Percentiles rank a stretch among this genome's conserved stretches.
phyloP scores from a whole-genome alignment of 1,284 basidiomycete genomes.

The Phellinidium pouzarii region DNA sequence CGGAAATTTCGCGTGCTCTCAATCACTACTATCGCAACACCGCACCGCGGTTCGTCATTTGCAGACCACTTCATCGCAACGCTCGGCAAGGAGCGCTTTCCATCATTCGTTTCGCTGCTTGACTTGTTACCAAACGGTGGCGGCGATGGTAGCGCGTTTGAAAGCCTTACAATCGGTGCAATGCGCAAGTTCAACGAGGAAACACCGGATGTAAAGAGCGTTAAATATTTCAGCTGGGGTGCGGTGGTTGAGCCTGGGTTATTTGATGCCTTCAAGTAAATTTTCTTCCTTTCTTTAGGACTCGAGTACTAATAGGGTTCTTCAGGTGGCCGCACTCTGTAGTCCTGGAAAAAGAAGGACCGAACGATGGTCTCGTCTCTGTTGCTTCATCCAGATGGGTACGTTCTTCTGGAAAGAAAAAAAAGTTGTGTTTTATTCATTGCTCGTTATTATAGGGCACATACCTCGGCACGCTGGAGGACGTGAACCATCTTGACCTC shows the following conservation, averaged over 20 bases:
- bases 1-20: conserved; percentile 47
- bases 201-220: conserved; percentile 69
- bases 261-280: conserved; percentile 80
- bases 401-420: conserved; percentile 20
- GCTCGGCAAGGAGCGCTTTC: conserved; percentile 60
- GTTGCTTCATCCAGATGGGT: conserved; percentile 81
- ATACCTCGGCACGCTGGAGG: conserved; percentile 79
- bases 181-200: conserved; percentile 87
- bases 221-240: conserved; percentile 92
- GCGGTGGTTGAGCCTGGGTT: conserved; percentile 83
- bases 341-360: conserved; percentile 82
- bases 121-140: conserved; percentile 81
- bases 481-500: conserved; percentile 90
- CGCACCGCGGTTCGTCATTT: conserved; percentile 49
- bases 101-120: conserved; percentile 59
- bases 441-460: conserved; percentile 45
- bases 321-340: conserved; percentile 73
- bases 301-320: neutral
- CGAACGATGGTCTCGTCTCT: conserved; percentile 88
- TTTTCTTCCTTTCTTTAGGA: conserved; percentile 11
- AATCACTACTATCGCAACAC: conserved; percentile 50
- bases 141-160: conserved; percentile 88
- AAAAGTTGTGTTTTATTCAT: neutral
- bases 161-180: conserved; percentile 75
- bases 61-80: conserved; percentile 88